Percentiles rank a stretch among this genome's conserved stretches.
Conservation (phyloP, 345 rosid species). For the Aegle marmelos region DNA sequence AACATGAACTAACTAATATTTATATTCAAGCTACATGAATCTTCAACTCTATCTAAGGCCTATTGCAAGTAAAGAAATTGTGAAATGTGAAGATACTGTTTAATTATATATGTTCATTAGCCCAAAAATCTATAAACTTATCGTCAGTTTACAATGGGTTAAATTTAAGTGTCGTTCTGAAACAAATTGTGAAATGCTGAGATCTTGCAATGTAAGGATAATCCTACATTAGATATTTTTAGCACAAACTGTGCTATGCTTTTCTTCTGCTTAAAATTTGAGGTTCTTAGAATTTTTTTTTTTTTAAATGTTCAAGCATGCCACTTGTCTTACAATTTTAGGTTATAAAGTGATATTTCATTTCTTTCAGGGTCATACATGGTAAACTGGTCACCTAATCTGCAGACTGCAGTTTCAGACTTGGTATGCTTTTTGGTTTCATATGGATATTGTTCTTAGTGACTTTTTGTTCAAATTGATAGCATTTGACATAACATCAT, state of each 20-base stretch:
- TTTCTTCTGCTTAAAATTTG: not conserved
- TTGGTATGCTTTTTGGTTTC: constrained; percentile 55
- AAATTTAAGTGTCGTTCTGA: too few relatives aligned
- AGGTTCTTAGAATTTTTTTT: too few relatives aligned
- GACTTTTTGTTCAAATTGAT: constrained; percentile 2
- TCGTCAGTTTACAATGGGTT: too few relatives aligned
- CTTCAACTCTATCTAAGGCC: not conserved
- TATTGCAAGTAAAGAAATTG: not conserved
- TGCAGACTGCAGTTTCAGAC: constrained; percentile 99
- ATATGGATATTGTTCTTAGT: not conserved
- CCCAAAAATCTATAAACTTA: too few relatives aligned
- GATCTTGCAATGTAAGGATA: too few relatives aligned
- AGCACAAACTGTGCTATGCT: not conserved
- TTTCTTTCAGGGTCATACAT: constrained; percentile 79
- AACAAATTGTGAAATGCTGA: too few relatives aligned
- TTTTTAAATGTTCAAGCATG: too few relatives aligned
- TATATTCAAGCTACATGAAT: not conserved
- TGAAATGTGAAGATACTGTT: not conserved
- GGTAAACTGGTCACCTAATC: constrained; percentile 99
- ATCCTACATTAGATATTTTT: too few relatives aligned
- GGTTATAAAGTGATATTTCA: not conserved
- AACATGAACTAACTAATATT: not conserved
- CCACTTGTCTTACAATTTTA: too few relatives aligned
- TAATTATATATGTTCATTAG: not conserved
- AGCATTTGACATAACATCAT: constrained; percentile 4